A percentile compares a stretch with the other conserved stretches of the same genome.
Conservation (phyloP, 441 rosid species). For the Adansonia rubrostipa region DNA sequence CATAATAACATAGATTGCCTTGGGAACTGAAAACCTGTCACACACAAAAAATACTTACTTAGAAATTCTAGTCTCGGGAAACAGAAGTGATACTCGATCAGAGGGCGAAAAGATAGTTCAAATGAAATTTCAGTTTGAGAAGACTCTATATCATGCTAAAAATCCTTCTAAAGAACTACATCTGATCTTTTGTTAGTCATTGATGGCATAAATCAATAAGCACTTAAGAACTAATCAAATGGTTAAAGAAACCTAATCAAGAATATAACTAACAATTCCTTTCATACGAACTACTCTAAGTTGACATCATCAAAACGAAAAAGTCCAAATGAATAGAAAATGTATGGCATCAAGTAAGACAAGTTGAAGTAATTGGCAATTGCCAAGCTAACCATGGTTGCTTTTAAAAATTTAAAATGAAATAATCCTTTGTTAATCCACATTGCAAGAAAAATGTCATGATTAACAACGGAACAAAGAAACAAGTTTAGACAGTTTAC, state of each 20-base stretch:
- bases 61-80: conserved; percentile 6
- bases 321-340: neutral
- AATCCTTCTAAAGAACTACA: neutral
- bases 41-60: conserved; percentile 9
- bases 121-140: neutral
- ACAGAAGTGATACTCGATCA: neutral
- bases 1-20: conserved; percentile 45
- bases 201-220: neutral
- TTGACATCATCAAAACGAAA: conserved; percentile 9
- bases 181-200: neutral
- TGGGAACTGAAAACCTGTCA: conserved; percentile 40
- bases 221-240: neutral
- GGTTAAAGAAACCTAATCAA: conserved; percentile 1
- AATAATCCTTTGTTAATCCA: neutral
- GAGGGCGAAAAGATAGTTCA: neutral
- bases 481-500: conserved; percentile 31
- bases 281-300: conserved; percentile 16
- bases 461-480: neutral
- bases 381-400: conserved; percentile 1
- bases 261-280: neutral
- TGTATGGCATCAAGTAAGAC: neutral
- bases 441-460: neutral
- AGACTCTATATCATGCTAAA: neutral
- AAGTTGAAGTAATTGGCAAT: conserved; percentile 7
- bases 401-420: neutral